Percentiles rank a stretch among this genome's conserved stretches.
Conservation (phyloP, 192 early-diverging fungal species). For the Backusella tarrabulga region DNA sequence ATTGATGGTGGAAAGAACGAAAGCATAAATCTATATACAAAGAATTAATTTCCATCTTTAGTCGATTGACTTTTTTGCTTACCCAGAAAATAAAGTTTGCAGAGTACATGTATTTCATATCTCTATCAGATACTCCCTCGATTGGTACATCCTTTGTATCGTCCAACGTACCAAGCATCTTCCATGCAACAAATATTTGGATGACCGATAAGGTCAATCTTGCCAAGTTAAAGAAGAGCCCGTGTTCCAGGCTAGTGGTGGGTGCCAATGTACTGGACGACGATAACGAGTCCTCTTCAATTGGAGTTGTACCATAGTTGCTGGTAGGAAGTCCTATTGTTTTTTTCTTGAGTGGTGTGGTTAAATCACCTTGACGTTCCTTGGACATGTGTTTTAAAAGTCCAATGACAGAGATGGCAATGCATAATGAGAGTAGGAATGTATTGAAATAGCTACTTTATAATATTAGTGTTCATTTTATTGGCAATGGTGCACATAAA, state of each 20-base stretch:
- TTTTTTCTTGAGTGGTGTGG: background rate
- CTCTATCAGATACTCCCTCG: background rate
- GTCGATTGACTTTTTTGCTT: background rate
- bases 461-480: background rate
- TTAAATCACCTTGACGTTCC: background rate
- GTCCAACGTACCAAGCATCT: background rate
- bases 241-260: background rate
- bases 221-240: background rate
- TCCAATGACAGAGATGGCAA: background rate
- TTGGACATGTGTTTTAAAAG: background rate
- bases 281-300: background rate
- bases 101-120: background rate
- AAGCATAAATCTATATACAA: background rate
- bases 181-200: background rate
- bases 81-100: conserved; percentile 5
- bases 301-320: background rate
- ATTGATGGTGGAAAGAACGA: background rate
- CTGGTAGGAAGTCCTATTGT: background rate
- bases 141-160: background rate
- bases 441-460: background rate
- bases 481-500: too few species aligned
- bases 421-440: background rate
- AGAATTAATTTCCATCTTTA: background rate
- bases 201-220: background rate
- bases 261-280: background rate